A percentile compares a stretch with the other conserved stretches of the same genome.
These are phyloP conservation scores for Phaeosphaeriaceae sp. DNA, from an alignment of 2,329 filamentous ascomycete genomes.

Conservation along the genomic window DNA sequence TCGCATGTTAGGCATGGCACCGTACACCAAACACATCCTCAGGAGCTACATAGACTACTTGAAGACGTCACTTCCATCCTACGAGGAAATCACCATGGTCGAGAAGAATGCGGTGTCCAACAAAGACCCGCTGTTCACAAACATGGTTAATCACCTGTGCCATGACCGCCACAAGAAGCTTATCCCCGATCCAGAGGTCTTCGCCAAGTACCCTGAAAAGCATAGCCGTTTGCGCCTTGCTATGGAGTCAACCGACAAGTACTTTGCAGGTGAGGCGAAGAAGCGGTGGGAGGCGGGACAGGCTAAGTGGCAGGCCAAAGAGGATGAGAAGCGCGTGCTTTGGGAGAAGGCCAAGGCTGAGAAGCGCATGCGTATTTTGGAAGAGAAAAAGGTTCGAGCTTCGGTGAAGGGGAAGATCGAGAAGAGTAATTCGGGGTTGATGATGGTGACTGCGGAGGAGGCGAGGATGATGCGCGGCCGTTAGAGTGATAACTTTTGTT, in stretches of 20 bases:
- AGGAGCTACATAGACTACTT: constrained; percentile 11
- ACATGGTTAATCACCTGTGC: constrained; percentile 21
- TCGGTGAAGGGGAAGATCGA: constrained; percentile 11
- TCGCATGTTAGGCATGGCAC: constrained; percentile 21
- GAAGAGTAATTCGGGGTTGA: constrained; percentile 4
- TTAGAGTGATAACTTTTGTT: neutral
- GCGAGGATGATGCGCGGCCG: constrained; percentile 8
- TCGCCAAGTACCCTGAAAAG: constrained; percentile 6
- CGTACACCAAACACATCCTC: constrained; percentile 13
- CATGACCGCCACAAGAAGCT: constrained; percentile 5
- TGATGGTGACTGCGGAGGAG: constrained; percentile 11
- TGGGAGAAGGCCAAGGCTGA: neutral
- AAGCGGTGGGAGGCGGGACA: neutral
- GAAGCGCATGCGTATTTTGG: neutral
- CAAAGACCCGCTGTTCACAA: constrained; percentile 20
- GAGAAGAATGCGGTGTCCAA: constrained; percentile 8
- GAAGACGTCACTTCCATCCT: constrained; percentile 12
- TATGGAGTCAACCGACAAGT: constrained; percentile 11
- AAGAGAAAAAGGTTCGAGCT: neutral
- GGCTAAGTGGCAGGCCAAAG: constrained; percentile 1
- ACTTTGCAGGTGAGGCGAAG: constrained; percentile 4
- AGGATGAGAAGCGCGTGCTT: constrained; percentile 2
- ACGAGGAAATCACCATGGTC: constrained; percentile 19
- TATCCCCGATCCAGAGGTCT: constrained; percentile 13
- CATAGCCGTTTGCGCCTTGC: constrained; percentile 5